These are phyloP conservation scores for Amanita polypyramis DNA, from an alignment of 768 basidiomycete genomes.

Conservation along the genomic window DNA sequence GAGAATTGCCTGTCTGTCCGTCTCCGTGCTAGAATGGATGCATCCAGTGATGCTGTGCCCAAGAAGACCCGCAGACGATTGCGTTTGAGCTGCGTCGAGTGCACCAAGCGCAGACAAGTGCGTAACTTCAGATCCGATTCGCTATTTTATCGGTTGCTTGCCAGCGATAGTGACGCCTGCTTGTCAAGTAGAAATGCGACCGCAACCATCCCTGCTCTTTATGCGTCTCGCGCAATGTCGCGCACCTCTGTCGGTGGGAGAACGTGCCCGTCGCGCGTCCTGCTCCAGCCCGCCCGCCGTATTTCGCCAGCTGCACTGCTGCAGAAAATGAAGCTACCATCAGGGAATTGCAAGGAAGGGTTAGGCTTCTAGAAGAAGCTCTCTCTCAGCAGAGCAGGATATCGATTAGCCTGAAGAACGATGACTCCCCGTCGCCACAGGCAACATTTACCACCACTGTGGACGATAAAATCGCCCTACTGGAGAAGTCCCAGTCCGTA, in stretches of 20 bases:
- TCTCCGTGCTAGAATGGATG: background rate
- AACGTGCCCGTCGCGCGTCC: constrained; percentile 31
- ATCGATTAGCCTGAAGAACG: background rate
- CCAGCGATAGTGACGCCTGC: background rate
- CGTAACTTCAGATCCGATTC: constrained; percentile 10
- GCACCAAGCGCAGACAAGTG: constrained; percentile 45
- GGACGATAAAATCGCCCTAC: background rate
- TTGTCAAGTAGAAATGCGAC: constrained; percentile 37
- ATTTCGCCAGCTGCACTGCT: background rate
- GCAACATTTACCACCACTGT: background rate
- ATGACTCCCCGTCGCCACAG: background rate
- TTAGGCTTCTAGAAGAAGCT: constrained; percentile 18
- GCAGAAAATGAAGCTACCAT: constrained; percentile 12
- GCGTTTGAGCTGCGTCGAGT: constrained; percentile 44
- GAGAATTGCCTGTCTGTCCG: background rate
- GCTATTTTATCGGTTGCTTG: background rate
- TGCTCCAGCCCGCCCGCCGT: constrained; percentile 27
- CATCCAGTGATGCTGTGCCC: constrained; percentile 1
- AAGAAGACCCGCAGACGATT: constrained; percentile 39
- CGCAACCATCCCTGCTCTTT: constrained; percentile 31
- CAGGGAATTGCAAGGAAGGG: constrained; percentile 17
- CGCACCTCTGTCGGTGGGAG: constrained; percentile 38
- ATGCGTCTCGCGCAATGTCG: constrained; percentile 27
- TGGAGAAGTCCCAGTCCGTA: background rate
- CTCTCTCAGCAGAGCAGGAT: constrained; percentile 9